These are phyloP conservation scores for Dionaea muscipula DNA, from an alignment of 179 eudicot genomes.

Conservation along the genomic window DNA sequence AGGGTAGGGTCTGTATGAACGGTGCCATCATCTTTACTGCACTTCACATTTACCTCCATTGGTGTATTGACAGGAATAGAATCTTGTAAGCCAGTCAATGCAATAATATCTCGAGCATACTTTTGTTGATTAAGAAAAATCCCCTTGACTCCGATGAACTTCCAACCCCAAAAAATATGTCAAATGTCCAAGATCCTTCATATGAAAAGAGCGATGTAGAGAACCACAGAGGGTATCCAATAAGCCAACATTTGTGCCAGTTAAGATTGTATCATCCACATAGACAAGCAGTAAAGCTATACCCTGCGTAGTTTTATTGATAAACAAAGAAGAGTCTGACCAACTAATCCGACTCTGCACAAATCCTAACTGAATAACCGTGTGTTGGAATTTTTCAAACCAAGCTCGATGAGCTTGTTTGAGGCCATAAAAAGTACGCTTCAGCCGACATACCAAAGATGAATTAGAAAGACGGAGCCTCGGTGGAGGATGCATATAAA, in stretches of 20 bases:
- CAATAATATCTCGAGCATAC: neutral
- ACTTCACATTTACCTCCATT: neutral
- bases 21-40: neutral
- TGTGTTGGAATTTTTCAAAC: neutral
- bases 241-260: neutral
- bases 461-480: neutral
- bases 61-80: neutral
- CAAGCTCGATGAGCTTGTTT: neutral
- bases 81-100: neutral
- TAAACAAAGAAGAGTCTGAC: neutral
- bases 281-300: neutral
- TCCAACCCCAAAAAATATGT: neutral
- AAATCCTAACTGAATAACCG: no score
- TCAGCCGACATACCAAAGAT: neutral
- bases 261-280: neutral
- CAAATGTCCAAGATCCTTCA: constrained; percentile 5
- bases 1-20: neutral
- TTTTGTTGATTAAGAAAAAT: neutral
- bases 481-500: neutral
- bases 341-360: neutral
- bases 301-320: neutral
- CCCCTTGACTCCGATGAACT: neutral
- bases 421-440: neutral
- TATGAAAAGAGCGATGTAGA: neutral
- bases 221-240: neutral